phyloP scores from a whole-genome alignment of 2,329 filamentous ascomycete species.

The Alternaria conjuncta region DNA sequence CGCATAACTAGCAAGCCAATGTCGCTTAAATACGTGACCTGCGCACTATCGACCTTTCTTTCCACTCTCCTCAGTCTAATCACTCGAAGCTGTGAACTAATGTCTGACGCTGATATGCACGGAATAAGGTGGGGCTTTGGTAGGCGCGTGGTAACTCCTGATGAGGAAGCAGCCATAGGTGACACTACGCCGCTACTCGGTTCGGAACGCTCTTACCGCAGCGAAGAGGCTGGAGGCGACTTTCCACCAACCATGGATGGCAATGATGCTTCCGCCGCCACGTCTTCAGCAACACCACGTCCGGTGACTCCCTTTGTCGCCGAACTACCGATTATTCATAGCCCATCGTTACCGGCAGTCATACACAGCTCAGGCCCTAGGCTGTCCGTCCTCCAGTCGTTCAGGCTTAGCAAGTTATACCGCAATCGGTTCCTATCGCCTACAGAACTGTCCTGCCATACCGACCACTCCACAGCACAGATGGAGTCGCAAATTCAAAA shows the following conservation, averaged over 20 bases:
- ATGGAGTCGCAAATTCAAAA: neutral
- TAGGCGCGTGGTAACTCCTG: neutral
- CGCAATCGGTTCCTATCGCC: neutral
- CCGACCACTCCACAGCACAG: neutral
- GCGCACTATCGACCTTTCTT: neutral
- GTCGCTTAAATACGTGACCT: neutral
- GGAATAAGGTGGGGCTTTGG: conserved; percentile 5
- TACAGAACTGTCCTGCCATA: neutral
- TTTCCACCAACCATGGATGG: neutral
- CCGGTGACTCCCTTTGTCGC: neutral
- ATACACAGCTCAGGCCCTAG: neutral
- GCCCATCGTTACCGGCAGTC: neutral
- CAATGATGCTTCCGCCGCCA: neutral
- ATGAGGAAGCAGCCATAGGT: conserved; percentile 2
- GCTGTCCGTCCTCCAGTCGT: neutral
- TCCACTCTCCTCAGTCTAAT: neutral
- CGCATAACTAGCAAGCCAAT: neutral
- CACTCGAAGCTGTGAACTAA: neutral
- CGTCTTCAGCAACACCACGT: neutral
- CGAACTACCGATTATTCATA: conserved; percentile 1
- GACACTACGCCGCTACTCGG: neutral
- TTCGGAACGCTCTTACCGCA: neutral
- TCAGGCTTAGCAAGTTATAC: neutral
- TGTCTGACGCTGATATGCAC: conserved; percentile 1
- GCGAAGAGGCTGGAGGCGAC: neutral